Percentiles rank a stretch among this genome's conserved stretches.
These are phyloP conservation scores for Pestalotiopsis sp. DNA, from an alignment of 2,329 filamentous ascomycete genomes.

Conservation along the genomic window DNA sequence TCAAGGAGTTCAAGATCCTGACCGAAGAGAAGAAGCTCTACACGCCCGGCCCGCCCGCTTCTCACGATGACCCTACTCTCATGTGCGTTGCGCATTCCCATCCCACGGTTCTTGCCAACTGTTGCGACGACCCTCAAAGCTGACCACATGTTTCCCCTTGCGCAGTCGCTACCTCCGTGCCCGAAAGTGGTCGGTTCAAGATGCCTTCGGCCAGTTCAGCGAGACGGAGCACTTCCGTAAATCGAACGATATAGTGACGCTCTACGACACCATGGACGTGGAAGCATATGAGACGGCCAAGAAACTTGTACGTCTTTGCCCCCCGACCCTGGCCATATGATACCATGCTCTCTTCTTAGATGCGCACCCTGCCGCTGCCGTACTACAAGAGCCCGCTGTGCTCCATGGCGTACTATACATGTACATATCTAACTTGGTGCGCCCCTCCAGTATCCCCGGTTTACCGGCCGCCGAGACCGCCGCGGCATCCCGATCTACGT, in stretches of 20 bases:
- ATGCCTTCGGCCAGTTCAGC: slow-evolving; percentile 82
- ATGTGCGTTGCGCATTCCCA: slow-evolving; percentile 52
- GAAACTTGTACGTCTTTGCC: slow-evolving; percentile 59
- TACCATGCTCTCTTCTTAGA: not conserved
- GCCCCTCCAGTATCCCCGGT: slow-evolving; percentile 78
- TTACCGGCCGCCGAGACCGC: slow-evolving; percentile 87
- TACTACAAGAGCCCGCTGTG: not conserved
- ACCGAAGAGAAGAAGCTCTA: slow-evolving; percentile 69
- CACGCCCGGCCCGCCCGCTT: slow-evolving; percentile 56
- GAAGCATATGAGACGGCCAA: slow-evolving; percentile 82
- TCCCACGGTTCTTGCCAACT: too few relatives aligned
- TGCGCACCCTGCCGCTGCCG: not conserved
- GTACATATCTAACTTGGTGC: too few relatives aligned
- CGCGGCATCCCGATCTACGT: slow-evolving; percentile 92
- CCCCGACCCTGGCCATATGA: not conserved
- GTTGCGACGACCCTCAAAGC: not conserved
- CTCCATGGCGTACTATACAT: not conserved
- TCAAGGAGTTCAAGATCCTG: slow-evolving; percentile 73
- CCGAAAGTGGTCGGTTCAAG: slow-evolving; percentile 75
- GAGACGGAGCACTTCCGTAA: slow-evolving; percentile 88
- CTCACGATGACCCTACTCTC: slow-evolving; percentile 75
- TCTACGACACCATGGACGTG: slow-evolving; percentile 87
- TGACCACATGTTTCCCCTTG: slow-evolving; percentile 15
- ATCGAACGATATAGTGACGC: slow-evolving; percentile 74
- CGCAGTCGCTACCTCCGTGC: slow-evolving; percentile 84